Base-by-base conservation (phyloP, 169 alveolate species). In the Fabrea salina region DNA sequence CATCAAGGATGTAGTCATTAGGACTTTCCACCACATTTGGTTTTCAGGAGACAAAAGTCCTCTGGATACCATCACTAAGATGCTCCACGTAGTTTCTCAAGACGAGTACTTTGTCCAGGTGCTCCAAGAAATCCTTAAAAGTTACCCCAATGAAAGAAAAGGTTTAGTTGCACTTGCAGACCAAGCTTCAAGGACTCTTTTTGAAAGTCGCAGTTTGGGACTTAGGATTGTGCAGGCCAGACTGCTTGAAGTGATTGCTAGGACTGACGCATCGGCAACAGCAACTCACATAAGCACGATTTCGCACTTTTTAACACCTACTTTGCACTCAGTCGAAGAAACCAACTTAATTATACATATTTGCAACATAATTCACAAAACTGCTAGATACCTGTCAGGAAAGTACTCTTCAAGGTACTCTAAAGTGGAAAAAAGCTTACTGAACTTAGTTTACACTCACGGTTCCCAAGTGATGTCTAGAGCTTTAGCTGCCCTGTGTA, bases 401-500 rank as follows among this genome's bases (percentile, higher is more conserved):
- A n/a, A n/a, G 27, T n/a, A 11, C 39, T 22, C 50, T 33, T 16
- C 41, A 2, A 27, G 50, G 16, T 33, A 35, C 11, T 13, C 11
- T 16, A 27, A 30, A 61, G 39, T 61, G 8, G 74, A 61, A 61
- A 61, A 27, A 1, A 47, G 39, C n/a, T 27, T 61, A 27, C 16
- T 61, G 8, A 27, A 16, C 11, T 35, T 61, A 30, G 74, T 61
- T 0, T 61, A 61, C 25, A 61, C 74, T 4, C 74, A 61, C 32
- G 50, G 74, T 35, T 61, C 74, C 0, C 27, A 30, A 2, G 74
- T 61, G 32, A 8, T 61, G 39, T 11, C 43, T 16, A 13, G 32
- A 27, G 74, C 74, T 33, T 13, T 61, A 11, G 27, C 16, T 32
- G 74, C 74, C 39, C 25, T 61, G 11, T 61, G 74, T 37, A 37